Evolutionary conservation across 1,139 yeast species (phyloP).

Genomic region (Hyphopichia buzzinii): DNA sequence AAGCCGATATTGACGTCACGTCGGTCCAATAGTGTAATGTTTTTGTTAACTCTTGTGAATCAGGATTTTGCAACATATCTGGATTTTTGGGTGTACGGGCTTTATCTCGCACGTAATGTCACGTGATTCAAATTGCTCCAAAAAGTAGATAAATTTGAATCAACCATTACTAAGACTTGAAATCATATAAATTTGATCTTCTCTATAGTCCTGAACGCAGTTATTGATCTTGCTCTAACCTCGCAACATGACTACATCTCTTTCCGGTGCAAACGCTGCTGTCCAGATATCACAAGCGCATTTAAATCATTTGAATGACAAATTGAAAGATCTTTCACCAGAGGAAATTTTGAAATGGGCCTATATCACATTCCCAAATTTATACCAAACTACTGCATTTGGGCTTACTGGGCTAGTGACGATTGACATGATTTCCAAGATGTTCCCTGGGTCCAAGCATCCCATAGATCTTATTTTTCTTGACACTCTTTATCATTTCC

Average conservation of each 20-base stretch:
- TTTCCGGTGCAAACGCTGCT: conserved; percentile 3
- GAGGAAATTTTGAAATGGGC: conserved; percentile 83
- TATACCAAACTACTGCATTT: conserved; percentile 91
- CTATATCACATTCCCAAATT: conserved; percentile 69
- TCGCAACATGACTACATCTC: conserved; percentile 5
- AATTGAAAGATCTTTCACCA: conserved; percentile 56
- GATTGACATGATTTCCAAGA: conserved; percentile 74
- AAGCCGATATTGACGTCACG: no score
- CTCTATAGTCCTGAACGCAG: no score
- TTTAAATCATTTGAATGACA: conserved; percentile 60
- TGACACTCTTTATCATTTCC: conserved; percentile 91
- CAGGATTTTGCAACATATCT: no score
- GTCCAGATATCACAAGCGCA: conserved; percentile 39
- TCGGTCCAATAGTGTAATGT: no score
- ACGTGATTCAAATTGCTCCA: background rate
- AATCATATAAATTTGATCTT: no score
- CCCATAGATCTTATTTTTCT: conserved; percentile 77
- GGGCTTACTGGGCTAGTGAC: conserved; percentile 92
- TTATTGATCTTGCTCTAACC: background rate
- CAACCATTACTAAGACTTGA: no score
- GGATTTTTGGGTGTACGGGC: conserved; percentile 3
- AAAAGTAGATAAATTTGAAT: no score
- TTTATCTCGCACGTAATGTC: background rate
- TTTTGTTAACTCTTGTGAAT: no score
- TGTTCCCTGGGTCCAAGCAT: conserved; percentile 29